phyloP scores from a whole-genome alignment of 1,284 basidiomycete species.

The Marasmius oreades region DNA sequence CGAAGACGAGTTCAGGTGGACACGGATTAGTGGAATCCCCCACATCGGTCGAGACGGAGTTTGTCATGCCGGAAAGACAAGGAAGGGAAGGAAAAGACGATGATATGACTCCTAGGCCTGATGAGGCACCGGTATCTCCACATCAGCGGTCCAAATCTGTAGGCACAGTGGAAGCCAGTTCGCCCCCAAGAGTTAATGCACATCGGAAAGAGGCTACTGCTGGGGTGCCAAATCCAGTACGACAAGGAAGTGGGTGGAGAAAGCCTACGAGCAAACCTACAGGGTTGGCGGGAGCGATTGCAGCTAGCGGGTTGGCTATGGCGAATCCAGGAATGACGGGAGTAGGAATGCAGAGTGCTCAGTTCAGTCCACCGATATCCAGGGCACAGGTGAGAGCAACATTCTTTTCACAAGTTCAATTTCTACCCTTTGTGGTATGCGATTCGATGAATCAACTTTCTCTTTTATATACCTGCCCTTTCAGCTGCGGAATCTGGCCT shows the following conservation, averaged over 20 bases:
- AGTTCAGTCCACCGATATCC: conserved; percentile 29
- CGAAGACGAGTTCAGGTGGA: conserved; percentile 6
- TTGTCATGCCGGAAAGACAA: background rate
- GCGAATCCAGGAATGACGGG: conserved; percentile 50
- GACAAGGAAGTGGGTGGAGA: conserved; percentile 16
- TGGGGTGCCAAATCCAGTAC: conserved; percentile 31
- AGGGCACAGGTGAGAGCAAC: background rate
- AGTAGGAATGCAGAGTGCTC: conserved; percentile 42
- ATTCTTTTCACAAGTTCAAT: background rate
- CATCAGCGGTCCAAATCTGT: background rate
- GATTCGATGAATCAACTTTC: background rate
- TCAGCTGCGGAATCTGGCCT: background rate
- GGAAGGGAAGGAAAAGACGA: background rate
- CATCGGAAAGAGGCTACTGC: conserved; percentile 33
- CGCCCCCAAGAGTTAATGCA: conserved; percentile 26
- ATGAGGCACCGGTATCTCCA: conserved; percentile 4
- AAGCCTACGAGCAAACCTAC: conserved; percentile 43
- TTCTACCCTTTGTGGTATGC: background rate
- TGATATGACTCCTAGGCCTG: conserved; percentile 14
- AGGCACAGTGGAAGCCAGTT: conserved; percentile 6
- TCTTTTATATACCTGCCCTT: background rate
- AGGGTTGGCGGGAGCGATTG: conserved; percentile 62
- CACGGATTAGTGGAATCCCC: background rate
- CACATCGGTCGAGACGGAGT: background rate
- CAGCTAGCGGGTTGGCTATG: conserved; percentile 64